phyloP scores from a whole-genome alignment of 1,284 basidiomycete genomes.

The Microbotryum lychnidis-dioicae region DNA sequence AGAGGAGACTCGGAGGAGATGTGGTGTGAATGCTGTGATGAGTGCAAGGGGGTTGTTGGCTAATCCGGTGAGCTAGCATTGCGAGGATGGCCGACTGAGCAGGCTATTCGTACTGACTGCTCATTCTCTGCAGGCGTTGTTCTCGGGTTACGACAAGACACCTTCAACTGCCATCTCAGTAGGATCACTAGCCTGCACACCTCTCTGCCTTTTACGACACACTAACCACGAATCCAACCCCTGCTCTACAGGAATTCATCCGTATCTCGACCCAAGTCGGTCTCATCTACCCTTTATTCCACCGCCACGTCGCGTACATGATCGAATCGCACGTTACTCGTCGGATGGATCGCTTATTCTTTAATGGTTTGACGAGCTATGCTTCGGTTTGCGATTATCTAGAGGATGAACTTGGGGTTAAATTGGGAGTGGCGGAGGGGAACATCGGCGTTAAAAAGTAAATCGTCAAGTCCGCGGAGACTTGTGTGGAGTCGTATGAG shows the following conservation, averaged over 20 bases:
- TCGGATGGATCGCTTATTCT: slow-evolving; percentile 46
- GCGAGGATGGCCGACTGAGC: not conserved
- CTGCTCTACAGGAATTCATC: slow-evolving; percentile 42
- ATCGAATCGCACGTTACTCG: slow-evolving; percentile 45
- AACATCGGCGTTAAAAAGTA: not conserved
- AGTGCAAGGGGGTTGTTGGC: slow-evolving; percentile 53
- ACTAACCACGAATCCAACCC: not conserved
- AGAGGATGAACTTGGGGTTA: slow-evolving; percentile 21
- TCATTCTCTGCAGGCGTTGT: slow-evolving; percentile 44
- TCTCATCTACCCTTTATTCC: slow-evolving; percentile 48
- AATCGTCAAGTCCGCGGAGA: too few species aligned
- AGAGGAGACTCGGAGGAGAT: slow-evolving; percentile 42
- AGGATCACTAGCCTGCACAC: not conserved
- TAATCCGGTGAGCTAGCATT: slow-evolving; percentile 44
- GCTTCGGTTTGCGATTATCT: slow-evolving; percentile 48
- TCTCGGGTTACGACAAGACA: slow-evolving; percentile 48
- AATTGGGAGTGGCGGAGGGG: not conserved
- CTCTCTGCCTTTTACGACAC: not conserved
- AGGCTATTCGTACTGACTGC: not conserved
- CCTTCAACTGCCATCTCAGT: slow-evolving; percentile 47
- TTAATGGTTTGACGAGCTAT: slow-evolving; percentile 47
- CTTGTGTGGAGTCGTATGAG: too few species aligned
- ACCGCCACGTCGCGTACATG: slow-evolving; percentile 51
- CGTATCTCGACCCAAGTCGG: slow-evolving; percentile 46
- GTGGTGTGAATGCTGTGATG: slow-evolving; percentile 52